Evolutionary conservation across 768 basidiomycete species (phyloP), one percentile per base, ranked within the genome.

Genomic region (Leccinum olivaceopallidum): DNA sequence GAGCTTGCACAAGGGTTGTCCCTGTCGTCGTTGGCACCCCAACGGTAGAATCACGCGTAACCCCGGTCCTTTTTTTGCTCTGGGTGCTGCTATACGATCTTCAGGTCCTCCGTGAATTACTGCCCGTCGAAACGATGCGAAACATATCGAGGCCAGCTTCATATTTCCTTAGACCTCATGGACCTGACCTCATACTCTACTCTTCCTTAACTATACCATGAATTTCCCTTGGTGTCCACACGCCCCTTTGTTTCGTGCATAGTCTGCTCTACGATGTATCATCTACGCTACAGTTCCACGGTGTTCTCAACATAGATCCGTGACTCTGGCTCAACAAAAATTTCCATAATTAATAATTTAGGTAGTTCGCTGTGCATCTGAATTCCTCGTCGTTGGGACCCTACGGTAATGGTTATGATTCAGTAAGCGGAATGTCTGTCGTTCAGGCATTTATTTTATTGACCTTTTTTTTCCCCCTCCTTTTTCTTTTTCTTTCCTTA

Each of bases 1-100:
- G 92, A 94, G 77, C 82, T 94, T 49, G 84, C 85, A 8, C 88
- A 90, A 72, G 92, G 86, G 55, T 80, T 94, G 56, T 80, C 81
- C 67, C 79, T 88, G 32, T 92, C 86, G 32, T 85, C 90, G 12
- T 75, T 92, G 61, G 89, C 89, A 42, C 80, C 86, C 42, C 68
- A 73, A 63, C 81, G 85, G 73, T 85, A 75, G 66, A 71, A 32
- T 55, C 60, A 56, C 24, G 56, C 58, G n/a, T 42, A 48, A 56
- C 54, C 28, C 39, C 61, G 57, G 14, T 34, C 32, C 20, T 47
- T 22, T 8, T 56, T 20, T 56, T 58, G 58, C 59, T 56, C 39
- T 53, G 30, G 52, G 60, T 61, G 53, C 36, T 52, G 52, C 56
- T 58, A 56, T 60, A 62, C 61, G 62, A 67, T 59, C 13, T 60